Evolutionary conservation across 2,329 filamentous ascomycete species (phyloP).

Genomic region (Zalaria sp.): DNA sequence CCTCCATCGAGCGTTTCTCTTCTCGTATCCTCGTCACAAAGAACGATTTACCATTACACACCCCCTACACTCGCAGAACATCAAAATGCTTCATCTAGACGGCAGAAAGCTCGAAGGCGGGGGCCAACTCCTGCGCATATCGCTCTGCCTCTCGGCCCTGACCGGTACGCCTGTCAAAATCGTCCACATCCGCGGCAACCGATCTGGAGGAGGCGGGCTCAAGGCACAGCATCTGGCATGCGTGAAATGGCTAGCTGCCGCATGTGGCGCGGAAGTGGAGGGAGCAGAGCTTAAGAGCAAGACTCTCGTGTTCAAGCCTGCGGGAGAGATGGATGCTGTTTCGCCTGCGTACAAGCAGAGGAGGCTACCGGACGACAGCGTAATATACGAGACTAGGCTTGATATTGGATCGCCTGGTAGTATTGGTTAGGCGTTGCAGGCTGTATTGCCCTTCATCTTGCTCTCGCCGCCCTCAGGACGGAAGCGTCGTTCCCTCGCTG

Average conservation of each 20-base stretch:
- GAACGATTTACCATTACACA: too few relatives aligned
- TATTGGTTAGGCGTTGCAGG: conserved; percentile 43
- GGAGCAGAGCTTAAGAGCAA: conserved; percentile 29
- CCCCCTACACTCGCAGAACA: too few relatives aligned
- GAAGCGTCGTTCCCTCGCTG: conserved; percentile 6
- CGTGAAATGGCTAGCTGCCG: conserved; percentile 36
- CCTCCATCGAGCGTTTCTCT: too few relatives aligned
- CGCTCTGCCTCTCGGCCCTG: conserved; percentile 40
- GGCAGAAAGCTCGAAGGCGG: conserved; percentile 48
- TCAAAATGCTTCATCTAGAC: conserved; percentile 26
- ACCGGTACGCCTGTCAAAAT: conserved; percentile 36
- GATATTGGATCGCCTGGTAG: conserved; percentile 36
- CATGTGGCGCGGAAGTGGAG: conserved; percentile 29
- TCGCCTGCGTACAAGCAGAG: conserved; percentile 11
- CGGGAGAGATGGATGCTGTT: not conserved
- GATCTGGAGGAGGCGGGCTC: conserved; percentile 36
- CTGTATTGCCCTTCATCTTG: conserved; percentile 43
- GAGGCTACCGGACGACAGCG: conserved; percentile 10
- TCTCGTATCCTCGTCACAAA: too few relatives aligned
- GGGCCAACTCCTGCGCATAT: conserved; percentile 45
- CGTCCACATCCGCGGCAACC: conserved; percentile 39
- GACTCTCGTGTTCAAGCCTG: conserved; percentile 25
- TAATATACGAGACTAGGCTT: conserved; percentile 16
- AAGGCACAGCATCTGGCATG: conserved; percentile 44
- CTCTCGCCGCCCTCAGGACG: conserved; percentile 22